Conservation (phyloP, 768 basidiomycete genomes). For the Termitomyces sp. region DNA sequence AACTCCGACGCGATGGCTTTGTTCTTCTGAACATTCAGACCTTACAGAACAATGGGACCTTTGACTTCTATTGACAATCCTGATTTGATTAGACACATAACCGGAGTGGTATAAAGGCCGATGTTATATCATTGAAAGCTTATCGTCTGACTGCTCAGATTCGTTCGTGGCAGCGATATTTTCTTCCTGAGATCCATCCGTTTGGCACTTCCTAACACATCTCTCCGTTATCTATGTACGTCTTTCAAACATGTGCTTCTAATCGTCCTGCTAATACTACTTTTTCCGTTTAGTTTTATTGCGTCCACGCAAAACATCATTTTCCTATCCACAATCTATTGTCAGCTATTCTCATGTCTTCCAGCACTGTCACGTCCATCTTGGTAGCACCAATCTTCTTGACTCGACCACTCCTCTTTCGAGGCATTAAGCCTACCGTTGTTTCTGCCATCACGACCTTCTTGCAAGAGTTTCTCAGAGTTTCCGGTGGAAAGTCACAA, state of each 20-base stretch:
- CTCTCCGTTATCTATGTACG: not conserved
- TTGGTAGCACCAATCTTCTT: conserved; percentile 30
- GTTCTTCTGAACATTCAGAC: not conserved
- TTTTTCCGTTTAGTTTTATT: not conserved
- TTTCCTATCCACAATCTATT: not conserved
- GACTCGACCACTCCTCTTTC: conserved; percentile 28
- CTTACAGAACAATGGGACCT: not conserved
- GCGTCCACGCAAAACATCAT: not conserved
- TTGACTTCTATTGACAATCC: conserved; percentile 1
- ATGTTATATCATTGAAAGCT: not conserved
- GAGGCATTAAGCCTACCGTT: conserved; percentile 16
- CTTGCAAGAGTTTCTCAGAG: conserved; percentile 22
- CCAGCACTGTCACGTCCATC: conserved; percentile 19
- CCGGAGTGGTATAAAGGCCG: not conserved
- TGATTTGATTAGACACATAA: not conserved
- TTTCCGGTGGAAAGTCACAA: conserved; percentile 11
- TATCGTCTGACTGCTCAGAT: not conserved
- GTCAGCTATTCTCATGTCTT: conserved; percentile 16
- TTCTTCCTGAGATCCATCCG: not conserved
- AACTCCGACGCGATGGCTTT: not conserved
- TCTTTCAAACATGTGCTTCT: not conserved
- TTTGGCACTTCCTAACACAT: not conserved
- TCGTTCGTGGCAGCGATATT: not conserved
- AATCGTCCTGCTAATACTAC: not conserved
- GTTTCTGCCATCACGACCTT: conserved; percentile 24